Conservation (phyloP, 1,139 yeast genomes). For the Protomyces macrosporus region DNA sequence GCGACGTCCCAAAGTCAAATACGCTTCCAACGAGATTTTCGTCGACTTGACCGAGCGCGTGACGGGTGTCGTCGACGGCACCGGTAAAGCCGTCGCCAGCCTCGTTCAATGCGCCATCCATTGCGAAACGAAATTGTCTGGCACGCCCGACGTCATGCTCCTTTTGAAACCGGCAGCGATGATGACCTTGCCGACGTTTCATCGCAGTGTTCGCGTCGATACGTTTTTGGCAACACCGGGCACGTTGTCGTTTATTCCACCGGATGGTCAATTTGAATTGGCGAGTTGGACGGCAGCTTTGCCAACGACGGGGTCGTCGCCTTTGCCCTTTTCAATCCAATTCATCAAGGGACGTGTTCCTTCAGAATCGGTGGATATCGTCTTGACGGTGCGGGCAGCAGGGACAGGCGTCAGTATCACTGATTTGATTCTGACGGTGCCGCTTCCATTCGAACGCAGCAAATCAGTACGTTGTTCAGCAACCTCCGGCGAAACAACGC, state of each 20-base stretch:
- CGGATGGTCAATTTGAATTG: constrained; percentile 70
- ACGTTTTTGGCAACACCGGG: constrained; percentile 38
- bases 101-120: background rate
- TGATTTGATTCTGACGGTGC: background rate
- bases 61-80: constrained; percentile 4
- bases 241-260: constrained; percentile 67
- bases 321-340: constrained; percentile 15
- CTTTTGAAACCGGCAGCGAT: constrained; percentile 47
- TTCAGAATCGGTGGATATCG: constrained; percentile 1
- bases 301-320: background rate
- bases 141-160: constrained; percentile 66
- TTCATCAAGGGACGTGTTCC: background rate
- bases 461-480: background rate
- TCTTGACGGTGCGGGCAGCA: background rate
- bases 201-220: constrained; percentile 48
- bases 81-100: constrained; percentile 2
- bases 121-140: constrained; percentile 41
- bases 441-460: constrained; percentile 1
- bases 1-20: constrained; percentile 61
- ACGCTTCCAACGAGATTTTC: constrained; percentile 73
- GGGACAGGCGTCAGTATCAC: background rate
- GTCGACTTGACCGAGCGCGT: constrained; percentile 61
- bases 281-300: constrained; percentile 38
- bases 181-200: constrained; percentile 45
- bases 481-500: background rate